Evolutionary conservation across 2,329 filamentous ascomycete species (phyloP), one percentile per base, ranked within the genome.

Genomic region (Helicocarpus griseus): DNA sequence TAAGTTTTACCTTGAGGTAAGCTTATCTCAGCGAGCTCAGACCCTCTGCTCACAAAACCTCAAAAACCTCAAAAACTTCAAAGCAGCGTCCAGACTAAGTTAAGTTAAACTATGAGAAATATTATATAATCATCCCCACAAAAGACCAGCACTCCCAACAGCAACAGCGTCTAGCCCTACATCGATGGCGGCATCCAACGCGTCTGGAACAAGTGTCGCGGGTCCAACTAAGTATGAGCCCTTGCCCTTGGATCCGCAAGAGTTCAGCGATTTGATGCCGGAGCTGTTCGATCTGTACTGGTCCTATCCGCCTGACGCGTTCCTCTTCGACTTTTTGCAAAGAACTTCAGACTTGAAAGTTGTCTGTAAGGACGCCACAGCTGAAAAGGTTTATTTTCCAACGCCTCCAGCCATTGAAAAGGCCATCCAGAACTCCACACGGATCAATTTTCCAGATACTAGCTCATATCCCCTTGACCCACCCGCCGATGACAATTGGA

Each of bases 301-400:
- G 26, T 50, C 26, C 7, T 28, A 31, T 14, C 4, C 4, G 8
- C 29, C 24, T 14, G 29, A 22, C 19, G 21, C 28, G 45, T 29
- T 48, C 45, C 28, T 35, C 41, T 52, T 52, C 29, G 35, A 41
- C 29, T 52, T 21, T 9, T 19, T 52, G 44, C 50, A 52, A 22
- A 40, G 22, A 43, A 52, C 44, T 24, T 31, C n/a, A 28, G 50
- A 52, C 24, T 48, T 52, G 50, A 26, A 52, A 48, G 33, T 52
- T 22, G 44, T 48, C 31, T 52, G 50, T 26, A 52, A 48, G 44
- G 44, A 52, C 36, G 43, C 35, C 19, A 52, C 50, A 40, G 33
- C 17, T 8, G 50, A 52, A 41, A 28, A 48, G 22, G 35, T 41
- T 48, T 29, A 17, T 17, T 39, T 52, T 43, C 21, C 35, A 33